Conservation (phyloP, 352 stramenopile species). For the Phytophthora tubulina region DNA sequence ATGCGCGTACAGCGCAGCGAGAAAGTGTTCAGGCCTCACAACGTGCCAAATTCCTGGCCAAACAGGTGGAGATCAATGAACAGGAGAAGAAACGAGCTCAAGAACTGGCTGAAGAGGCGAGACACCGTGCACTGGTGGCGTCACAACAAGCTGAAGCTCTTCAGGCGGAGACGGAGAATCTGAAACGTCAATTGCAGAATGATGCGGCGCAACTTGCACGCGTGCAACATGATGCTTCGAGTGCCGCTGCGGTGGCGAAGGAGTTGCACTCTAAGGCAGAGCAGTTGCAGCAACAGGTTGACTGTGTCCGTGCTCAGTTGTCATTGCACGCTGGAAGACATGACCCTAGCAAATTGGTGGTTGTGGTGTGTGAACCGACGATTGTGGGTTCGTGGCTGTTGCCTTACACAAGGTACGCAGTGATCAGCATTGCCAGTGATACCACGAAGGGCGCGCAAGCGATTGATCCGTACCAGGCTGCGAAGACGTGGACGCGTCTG, state of each 20-base stretch:
- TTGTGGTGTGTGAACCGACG: constrained; percentile 82
- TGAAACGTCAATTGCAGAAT: constrained; percentile 79
- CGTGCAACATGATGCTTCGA: constrained; percentile 78
- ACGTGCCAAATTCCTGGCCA: constrained; percentile 68
- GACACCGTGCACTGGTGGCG: constrained; percentile 62
- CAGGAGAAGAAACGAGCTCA: constrained; percentile 82
- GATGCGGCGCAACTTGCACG: constrained; percentile 77
- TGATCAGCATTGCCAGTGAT: constrained; percentile 83
- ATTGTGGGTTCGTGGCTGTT: constrained; percentile 86
- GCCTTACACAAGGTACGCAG: constrained; percentile 85
- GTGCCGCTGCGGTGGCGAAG: constrained; percentile 66
- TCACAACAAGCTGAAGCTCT: constrained; percentile 78
- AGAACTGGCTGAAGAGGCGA: constrained; percentile 72
- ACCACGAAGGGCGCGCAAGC: constrained; percentile 41
- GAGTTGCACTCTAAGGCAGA: constrained; percentile 80
- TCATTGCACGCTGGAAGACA: constrained; percentile 80
- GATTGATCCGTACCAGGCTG: constrained; percentile 75
- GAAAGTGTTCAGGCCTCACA: constrained; percentile 80
- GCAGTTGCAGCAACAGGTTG: constrained; percentile 78
- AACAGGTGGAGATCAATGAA: constrained; percentile 88
- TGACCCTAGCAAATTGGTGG: constrained; percentile 82
- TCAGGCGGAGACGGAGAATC: constrained; percentile 75
- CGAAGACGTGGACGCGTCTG: constrained; percentile 82
- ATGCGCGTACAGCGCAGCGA: constrained; percentile 75
- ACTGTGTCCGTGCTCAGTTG: constrained; percentile 78